Evolutionary conservation across 352 stramenopile species (phyloP), one percentile per base, ranked within the genome.

Genomic region (Globisporangium recalcitrans): DNA sequence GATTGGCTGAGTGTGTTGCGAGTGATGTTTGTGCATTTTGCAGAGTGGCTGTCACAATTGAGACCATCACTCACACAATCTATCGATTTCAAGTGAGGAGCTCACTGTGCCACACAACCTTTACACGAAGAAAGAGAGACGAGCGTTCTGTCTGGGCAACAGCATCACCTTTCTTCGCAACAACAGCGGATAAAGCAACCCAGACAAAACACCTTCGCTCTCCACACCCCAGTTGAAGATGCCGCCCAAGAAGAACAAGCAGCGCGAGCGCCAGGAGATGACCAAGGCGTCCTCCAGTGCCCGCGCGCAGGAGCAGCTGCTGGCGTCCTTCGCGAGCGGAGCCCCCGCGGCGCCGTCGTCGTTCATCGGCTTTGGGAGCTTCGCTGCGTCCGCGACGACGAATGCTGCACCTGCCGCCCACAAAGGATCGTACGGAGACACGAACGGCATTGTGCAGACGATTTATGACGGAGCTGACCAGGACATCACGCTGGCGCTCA

Each of bases 191-290:
- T n/a, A 10, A 44, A 42, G 29, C 13, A 56, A 59, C n/a, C 52
- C 44, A 62, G 44, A 36, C n/a, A n/a, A n/a, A n/a, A n/a, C n/a
- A n/a, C n/a, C n/a, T n/a, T n/a, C 32, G 24, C 53, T 22, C 44
- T 6, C 19, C 40, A 48, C 48, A 22, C 26, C 26, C 1, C 49
- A 6, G 8, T 19, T 10, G 19, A 44, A 31, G 10, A 80, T 80
- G 73, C 49, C 70, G 52, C 77, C 78, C 52, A 88, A 88, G 78
- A 90, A 86, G 67, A 95, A 90, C 75, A 93, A 93, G 70, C 86
- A 95, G 75, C 83, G 83, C 68, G 86, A 95, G 70, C 90, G 90
- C 64, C 79, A 88, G 55, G 86, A 91, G 71, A 80, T 93, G 67
- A 90, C 71, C 58, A 79, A 80, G 46, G 86, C 86, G 49, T 92